Conservation (phyloP, 805 yeast species). For the Pichia scutulata region DNA sequence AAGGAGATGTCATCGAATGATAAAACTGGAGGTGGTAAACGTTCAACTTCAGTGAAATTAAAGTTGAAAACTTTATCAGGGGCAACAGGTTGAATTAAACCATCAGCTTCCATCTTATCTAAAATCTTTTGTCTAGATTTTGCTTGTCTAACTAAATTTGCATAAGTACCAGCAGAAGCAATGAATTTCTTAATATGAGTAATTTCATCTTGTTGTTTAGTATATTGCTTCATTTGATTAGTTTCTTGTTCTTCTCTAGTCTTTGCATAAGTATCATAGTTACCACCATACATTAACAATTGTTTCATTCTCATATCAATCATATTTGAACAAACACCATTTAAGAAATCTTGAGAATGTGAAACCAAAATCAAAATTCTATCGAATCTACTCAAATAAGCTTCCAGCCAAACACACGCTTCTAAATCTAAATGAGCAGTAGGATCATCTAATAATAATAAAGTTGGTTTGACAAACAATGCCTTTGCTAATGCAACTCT, state of each 20-base stretch:
- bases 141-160: slow-evolving; percentile 96
- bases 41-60: slow-evolving; percentile 91
- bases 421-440: slow-evolving; percentile 98
- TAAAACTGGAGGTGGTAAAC: slow-evolving; percentile 97
- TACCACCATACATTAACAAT: slow-evolving; percentile 85
- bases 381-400: slow-evolving; percentile 90
- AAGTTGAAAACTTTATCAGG: slow-evolving; percentile 91
- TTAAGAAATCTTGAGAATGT: slow-evolving; percentile 98
- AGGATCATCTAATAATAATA: slow-evolving; percentile 93
- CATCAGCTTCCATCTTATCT: slow-evolving; percentile 99
- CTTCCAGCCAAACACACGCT: slow-evolving; percentile 99
- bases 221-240: slow-evolving; percentile 96
- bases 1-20: slow-evolving; percentile 89
- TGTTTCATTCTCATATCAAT: slow-evolving; percentile 89
- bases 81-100: slow-evolving; percentile 85
- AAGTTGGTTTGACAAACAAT: slow-evolving; percentile 93
- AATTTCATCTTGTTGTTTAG: slow-evolving; percentile 97
- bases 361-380: slow-evolving; percentile 90
- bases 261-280: slow-evolving; percentile 93
- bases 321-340: slow-evolving; percentile 98
- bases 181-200: slow-evolving; percentile 96
- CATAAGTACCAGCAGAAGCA: slow-evolving; percentile 99
- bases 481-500: slow-evolving; percentile 98
- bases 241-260: slow-evolving; percentile 91
- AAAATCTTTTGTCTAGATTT: slow-evolving; percentile 98